Base-by-base conservation (phyloP, 2,329 filamentous ascomycete species). In the Ophiosphaerella herpotricha region DNA sequence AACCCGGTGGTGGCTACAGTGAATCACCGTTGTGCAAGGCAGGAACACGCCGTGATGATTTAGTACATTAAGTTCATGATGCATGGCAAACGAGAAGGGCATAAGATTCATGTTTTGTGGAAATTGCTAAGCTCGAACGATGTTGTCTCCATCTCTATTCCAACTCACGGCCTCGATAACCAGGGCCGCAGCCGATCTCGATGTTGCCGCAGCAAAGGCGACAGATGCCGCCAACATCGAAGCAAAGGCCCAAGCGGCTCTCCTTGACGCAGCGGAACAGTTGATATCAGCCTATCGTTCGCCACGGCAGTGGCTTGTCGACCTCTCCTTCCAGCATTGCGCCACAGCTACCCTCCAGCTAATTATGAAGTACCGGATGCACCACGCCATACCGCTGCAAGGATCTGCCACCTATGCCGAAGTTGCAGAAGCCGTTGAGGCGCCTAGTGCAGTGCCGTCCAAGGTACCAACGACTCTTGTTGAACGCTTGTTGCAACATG, bases 291-390 rank as follows among this genome's bases (percentile, higher is more conserved):
- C 32, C n/a, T 33, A 34, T 34, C 40, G 40, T 14, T 34, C 40
- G 11, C 40, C 40, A 21, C 40, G 40, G 13, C 31, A 43, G 8
- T 43, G 31, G 29, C 40, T 43, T 16, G 18, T 43, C 31, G 40
- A 43, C 13, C 40, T 43, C 14, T 43, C 40, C 16, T 43, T 43
- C 29, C 40, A 43, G 34, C 40, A 43, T 24, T 43, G 40, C 40
- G 40, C 40, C 16, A 43, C 40, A 7, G 40, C 40, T 13, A 34
- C 40, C 31, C 40, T 43, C n/a, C 40, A 43, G 31, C 16, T 43
- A 13, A 35, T 43, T 18, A 33, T 43, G 29, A 23, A 29, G 26
- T 43, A 43, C 31, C 40, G 40, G n/a, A 26, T 43, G 12, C 40
- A 43, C 29, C 40, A 43, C n/a, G 40, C 40, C 16, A 29, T 43